Conservation (phyloP, 768 basidiomycete genomes). For the Crepidotus variabilis region DNA sequence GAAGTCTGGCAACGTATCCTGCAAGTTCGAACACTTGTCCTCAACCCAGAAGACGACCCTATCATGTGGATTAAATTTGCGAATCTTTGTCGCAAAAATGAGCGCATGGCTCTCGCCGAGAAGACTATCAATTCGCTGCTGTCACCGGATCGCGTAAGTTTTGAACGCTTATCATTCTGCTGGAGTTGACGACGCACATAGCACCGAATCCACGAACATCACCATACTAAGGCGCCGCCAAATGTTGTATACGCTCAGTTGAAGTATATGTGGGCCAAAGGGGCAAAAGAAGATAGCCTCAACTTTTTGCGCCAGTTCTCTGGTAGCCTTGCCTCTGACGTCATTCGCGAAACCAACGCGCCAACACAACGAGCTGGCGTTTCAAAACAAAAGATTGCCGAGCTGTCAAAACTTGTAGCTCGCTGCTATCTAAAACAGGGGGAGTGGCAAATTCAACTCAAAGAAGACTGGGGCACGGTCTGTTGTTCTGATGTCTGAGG, state of each 20-base stretch:
- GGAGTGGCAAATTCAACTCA: slow-evolving; percentile 85
- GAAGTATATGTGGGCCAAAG: slow-evolving; percentile 93
- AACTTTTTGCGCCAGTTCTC: slow-evolving; percentile 81
- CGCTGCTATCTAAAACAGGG: slow-evolving; percentile 96
- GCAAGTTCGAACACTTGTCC: slow-evolving; percentile 90
- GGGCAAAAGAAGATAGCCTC: slow-evolving; percentile 75
- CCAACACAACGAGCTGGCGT: slow-evolving; percentile 47
- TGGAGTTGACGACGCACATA: slow-evolving; percentile 10
- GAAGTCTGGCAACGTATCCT: slow-evolving; percentile 99
- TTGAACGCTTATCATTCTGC: neutral
- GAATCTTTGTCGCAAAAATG: slow-evolving; percentile 92
- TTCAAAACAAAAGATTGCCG: slow-evolving; percentile 54
- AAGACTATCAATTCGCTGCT: slow-evolving; percentile 94
- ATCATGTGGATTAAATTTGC: slow-evolving; percentile 99
- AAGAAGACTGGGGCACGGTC: slow-evolving; percentile 77
- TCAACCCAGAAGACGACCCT: slow-evolving; percentile 91
- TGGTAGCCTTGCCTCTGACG: slow-evolving; percentile 66
- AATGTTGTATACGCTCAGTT: slow-evolving; percentile 95
- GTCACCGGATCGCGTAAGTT: slow-evolving; percentile 61
- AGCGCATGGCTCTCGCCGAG: slow-evolving; percentile 91
- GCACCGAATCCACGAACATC: slow-evolving; percentile 45
- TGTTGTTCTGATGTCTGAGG: slow-evolving; percentile 22
- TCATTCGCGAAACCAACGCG: slow-evolving; percentile 57
- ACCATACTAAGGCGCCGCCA: slow-evolving; percentile 77
- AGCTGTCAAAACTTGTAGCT: slow-evolving; percentile 84